A percentile compares a stretch with the other conserved stretches of the same genome.
Evolutionary conservation across 2,329 filamentous ascomycete genomes (phyloP).

Genomic region (Boeremia exigua): DNA sequence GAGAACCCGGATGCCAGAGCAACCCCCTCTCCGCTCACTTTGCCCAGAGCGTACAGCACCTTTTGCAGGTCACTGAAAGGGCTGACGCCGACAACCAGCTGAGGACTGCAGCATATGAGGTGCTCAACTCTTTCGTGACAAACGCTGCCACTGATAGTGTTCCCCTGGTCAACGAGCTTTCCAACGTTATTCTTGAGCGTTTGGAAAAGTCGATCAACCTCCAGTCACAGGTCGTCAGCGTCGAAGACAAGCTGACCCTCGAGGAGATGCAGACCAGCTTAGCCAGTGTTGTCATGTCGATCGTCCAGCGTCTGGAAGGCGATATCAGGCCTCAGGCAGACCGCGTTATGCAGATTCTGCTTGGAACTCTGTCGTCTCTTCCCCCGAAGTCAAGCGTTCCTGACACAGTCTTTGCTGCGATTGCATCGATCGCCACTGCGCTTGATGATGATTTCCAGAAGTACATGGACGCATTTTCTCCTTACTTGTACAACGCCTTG

Average conservation of each 20-base stretch:
- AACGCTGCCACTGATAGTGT: constrained; percentile 89
- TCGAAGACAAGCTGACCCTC: constrained; percentile 93
- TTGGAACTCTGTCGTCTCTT: constrained; percentile 79
- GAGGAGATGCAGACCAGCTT: constrained; percentile 98
- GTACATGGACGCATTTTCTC: constrained; percentile 96
- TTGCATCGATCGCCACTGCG: constrained; percentile 89
- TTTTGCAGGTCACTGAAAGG: constrained; percentile 85
- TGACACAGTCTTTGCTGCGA: constrained; percentile 89
- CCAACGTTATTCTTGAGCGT: constrained; percentile 86
- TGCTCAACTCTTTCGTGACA: constrained; percentile 91
- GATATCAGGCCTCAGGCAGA: constrained; percentile 91
- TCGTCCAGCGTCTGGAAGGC: constrained; percentile 87
- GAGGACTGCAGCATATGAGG: constrained; percentile 94
- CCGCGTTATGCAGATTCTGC: constrained; percentile 87
- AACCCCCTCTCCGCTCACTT: constrained; percentile 93
- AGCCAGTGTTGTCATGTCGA: constrained; percentile 87
- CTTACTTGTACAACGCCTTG: constrained; percentile 91
- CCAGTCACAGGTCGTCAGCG: constrained; percentile 91
- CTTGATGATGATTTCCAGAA: constrained; percentile 92
- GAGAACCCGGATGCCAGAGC: constrained; percentile 76
- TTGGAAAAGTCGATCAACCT: constrained; percentile 88
- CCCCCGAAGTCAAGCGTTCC: constrained; percentile 91
- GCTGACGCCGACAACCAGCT: constrained; percentile 84
- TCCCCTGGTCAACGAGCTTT: constrained; percentile 78
- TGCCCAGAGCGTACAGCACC: constrained; percentile 84